Evolutionary conservation across 148 eudicot species (phyloP).

Genomic region (Chenopodium berlandieri): DNA sequence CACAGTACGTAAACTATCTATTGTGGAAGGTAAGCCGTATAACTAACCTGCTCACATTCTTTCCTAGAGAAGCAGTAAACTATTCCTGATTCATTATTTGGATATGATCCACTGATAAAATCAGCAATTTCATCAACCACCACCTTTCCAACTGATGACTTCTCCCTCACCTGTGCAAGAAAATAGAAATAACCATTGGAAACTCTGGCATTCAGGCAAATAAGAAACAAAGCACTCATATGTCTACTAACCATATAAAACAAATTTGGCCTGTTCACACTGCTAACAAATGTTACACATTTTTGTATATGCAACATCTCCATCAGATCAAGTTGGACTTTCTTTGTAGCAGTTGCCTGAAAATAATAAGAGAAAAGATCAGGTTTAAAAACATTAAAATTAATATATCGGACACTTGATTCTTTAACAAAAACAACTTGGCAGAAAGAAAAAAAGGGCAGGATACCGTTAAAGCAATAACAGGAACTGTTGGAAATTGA

Average conservation of each 20-base stretch:
- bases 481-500: slow-evolving; percentile 86
- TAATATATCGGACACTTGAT: slow-evolving; percentile 7
- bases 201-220: background rate
- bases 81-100: slow-evolving; percentile 94
- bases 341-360: slow-evolving; percentile 97
- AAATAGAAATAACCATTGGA: slow-evolving; percentile 17
- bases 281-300: slow-evolving; percentile 86
- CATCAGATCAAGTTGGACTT: slow-evolving; percentile 90
- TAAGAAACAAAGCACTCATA: background rate
- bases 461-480: slow-evolving; percentile 91
- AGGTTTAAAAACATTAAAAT: background rate
- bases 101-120: slow-evolving; percentile 70
- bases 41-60: slow-evolving; percentile 91
- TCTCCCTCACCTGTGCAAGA: slow-evolving; percentile 71
- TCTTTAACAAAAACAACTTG: background rate
- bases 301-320: slow-evolving; percentile 88
- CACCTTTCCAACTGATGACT: slow-evolving; percentile 82
- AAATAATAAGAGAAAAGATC: slow-evolving; percentile 17
- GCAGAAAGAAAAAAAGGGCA: background rate
- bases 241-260: slow-evolving; percentile 70
- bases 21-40: background rate
- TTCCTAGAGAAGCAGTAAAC: slow-evolving; percentile 96
- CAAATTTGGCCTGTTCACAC: slow-evolving; percentile 96
- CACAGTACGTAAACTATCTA: background rate
- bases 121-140: slow-evolving; percentile 90